phyloP scores from a whole-genome alignment of 768 basidiomycete genomes.

The Boletus rubescentipes region DNA sequence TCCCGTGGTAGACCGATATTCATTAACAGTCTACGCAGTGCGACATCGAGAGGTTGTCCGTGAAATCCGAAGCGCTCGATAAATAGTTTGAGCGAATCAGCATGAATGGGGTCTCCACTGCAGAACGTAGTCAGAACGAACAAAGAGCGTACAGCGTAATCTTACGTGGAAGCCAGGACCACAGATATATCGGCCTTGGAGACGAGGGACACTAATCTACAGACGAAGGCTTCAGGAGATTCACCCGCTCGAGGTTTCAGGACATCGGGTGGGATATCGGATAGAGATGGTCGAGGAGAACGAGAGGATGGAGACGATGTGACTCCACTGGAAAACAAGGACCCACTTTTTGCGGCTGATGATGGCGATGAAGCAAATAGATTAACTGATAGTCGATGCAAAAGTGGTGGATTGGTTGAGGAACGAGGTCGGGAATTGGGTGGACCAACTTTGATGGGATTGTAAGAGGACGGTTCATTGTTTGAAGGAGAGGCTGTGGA shows the following conservation, averaged over 20 bases:
- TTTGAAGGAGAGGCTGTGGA: constrained; percentile 13
- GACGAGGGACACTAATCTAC: constrained; percentile 60
- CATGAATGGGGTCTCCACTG: constrained; percentile 73
- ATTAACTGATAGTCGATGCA: constrained; percentile 69
- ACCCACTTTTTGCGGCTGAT: constrained; percentile 23
- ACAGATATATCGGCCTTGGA: constrained; percentile 78
- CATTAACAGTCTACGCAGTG: constrained; percentile 87
- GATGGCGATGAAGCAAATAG: constrained; percentile 52
- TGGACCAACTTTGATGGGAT: constrained; percentile 24
- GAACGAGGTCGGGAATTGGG: constrained; percentile 45
- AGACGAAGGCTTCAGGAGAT: constrained; percentile 67
- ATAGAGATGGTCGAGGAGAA: constrained; percentile 47
- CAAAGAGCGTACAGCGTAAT: constrained; percentile 1
- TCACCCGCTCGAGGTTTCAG: constrained; percentile 62
- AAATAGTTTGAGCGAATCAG: constrained; percentile 66
- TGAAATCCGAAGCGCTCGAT: constrained; percentile 77
- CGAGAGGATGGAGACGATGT: constrained; percentile 29
- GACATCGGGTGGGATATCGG: constrained; percentile 43
- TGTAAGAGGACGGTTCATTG: background rate
- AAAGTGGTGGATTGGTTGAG: constrained; percentile 65
- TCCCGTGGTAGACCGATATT: constrained; percentile 89
- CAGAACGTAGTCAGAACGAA: constrained; percentile 8
- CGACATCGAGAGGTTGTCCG: constrained; percentile 84
- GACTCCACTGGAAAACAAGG: constrained; percentile 8
- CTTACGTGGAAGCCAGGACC: constrained; percentile 78